Base-by-base conservation (phyloP, 805 yeast genomes). In the Metschnikowia proteae region DNA sequence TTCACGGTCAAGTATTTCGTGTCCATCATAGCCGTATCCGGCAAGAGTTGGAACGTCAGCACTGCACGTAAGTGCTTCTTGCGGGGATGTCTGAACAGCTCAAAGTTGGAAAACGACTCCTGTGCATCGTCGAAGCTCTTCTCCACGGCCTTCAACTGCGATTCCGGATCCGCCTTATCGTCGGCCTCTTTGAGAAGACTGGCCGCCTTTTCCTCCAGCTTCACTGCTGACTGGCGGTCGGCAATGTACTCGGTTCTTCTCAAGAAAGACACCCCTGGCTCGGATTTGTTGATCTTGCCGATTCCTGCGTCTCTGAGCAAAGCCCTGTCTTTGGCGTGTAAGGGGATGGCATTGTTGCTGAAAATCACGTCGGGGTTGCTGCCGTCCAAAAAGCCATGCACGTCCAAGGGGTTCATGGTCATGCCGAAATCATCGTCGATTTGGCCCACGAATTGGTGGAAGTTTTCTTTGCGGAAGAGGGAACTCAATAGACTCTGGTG, bases 231-330 rank as follows among this genome's bases (percentile, higher is more conserved):
- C 46, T 76, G 76, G 45, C 81, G 83, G 33, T 86, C 81, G 8
- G 96, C 80, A 50, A 89, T 86, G 64, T 92, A 92, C 63, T 94
- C 98, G 0, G 99, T 92, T 71, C 98, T 83, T 71, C 97, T 83
- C 63, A 92, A 76, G 68, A 92, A 91, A n/a, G 88, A 78, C 10
- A 87, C 86, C 39, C 83, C 76, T 51, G 76, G 76, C 59, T 61
- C 79, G 49, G 63, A 65, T 50, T 73, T 71, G 49, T 69, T 60
- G 47, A 71, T 66, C 49, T 65, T 67, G 22, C 76, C 73, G 25
- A 78, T 74, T 3, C 79, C 81, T 25, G 97, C 96, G 63, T 90
- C 97, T 61, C 89, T 80, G 47, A 94, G 74, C 44, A 92, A 74
- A 7, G 79, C 79, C 54, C 82, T 73, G 67, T 94, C 97, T 46